Base-by-base conservation (phyloP, 192 early-diverging fungal species). In the Dissophora ornata region DNA sequence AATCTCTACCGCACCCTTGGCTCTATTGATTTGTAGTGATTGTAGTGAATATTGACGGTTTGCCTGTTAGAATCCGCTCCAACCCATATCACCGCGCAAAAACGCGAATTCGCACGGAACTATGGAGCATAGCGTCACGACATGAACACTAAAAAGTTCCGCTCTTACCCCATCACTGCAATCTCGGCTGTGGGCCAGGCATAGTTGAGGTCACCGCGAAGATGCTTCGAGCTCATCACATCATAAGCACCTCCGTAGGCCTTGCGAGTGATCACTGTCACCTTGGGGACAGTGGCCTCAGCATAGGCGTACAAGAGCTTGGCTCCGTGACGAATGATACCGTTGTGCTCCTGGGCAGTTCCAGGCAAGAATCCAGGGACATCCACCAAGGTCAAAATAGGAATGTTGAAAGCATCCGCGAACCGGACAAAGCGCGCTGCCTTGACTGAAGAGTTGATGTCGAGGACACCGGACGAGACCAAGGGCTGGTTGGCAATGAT, bases 241-340 rank as follows among this genome's bases (percentile, higher is more conserved):
- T 95, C 94, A 78, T 98, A 97, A 8, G 97, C 97, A 41, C 97
- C 97, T 55, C 97, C 97, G 66, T 98, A 98, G 7, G 97, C 97
- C 81, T 98, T 98, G 22, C 97, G 83, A 21, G 93, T 95, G 51
- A 97, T 97, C 22, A 98, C 83, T 8, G 96, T 97, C 30, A 98
- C 88, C 81, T 98, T 98, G 42, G 97, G 97, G 15, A 96, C 95
- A 8, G 97, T 98, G 7, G 97, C 80, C 81, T 98, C 97, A 32
- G 94, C 93, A 66, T 95, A 98, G 40, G 97, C 97, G 64, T 96
- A 97, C 26, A 98, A 80, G 8, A 98, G 84, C 82, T 98, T 98
- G 40, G 97, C 97, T 46, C 97, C 97, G 79, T 98, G 90, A 15
- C 94, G 87, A 80, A 98, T 98, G 60, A 98, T 97, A 25, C 97